These are phyloP conservation scores for Penicilliopsis zonata DNA, from an alignment of 495 filamentous ascomycete genomes.

Conservation along the genomic window DNA sequence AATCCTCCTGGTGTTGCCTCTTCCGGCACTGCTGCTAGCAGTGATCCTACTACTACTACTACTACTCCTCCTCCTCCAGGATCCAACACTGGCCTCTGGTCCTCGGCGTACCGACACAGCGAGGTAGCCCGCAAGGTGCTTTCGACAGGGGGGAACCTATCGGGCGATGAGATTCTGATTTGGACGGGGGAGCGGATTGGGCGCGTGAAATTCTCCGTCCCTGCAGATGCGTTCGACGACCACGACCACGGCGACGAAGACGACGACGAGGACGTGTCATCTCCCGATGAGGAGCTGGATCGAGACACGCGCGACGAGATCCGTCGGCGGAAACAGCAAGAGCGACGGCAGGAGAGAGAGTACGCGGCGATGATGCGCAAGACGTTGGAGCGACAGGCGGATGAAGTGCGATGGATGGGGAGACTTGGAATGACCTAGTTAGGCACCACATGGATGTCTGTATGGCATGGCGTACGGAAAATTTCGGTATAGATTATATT, in stretches of 20 bases:
- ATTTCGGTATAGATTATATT: too few species aligned
- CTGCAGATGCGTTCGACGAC: constrained; percentile 29
- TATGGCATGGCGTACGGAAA: too few species aligned
- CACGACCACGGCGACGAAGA: constrained; percentile 34
- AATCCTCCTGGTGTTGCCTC: neutral
- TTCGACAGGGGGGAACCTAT: constrained; percentile 39
- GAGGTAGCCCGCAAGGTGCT: constrained; percentile 61
- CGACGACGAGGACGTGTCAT: constrained; percentile 29
- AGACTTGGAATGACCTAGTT: constrained; percentile 45
- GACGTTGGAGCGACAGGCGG: constrained; percentile 66
- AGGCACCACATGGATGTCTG: too few species aligned
- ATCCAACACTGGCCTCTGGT: neutral
- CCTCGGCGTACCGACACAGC: constrained; percentile 1
- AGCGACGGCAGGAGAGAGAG: constrained; percentile 33
- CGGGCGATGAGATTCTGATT: constrained; percentile 53
- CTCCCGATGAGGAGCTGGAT: constrained; percentile 22
- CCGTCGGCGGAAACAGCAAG: constrained; percentile 28
- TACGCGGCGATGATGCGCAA: constrained; percentile 61
- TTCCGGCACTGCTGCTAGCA: neutral
- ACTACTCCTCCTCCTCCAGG: neutral
- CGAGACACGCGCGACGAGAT: constrained; percentile 23
- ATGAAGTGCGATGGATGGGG: constrained; percentile 68
- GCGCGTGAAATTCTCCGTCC: constrained; percentile 48
- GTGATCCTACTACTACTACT: neutral
- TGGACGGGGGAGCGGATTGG: constrained; percentile 79